phyloP scores from a whole-genome alignment of 192 early-diverging fungal genomes.

The Umbelopsis sp. region DNA sequence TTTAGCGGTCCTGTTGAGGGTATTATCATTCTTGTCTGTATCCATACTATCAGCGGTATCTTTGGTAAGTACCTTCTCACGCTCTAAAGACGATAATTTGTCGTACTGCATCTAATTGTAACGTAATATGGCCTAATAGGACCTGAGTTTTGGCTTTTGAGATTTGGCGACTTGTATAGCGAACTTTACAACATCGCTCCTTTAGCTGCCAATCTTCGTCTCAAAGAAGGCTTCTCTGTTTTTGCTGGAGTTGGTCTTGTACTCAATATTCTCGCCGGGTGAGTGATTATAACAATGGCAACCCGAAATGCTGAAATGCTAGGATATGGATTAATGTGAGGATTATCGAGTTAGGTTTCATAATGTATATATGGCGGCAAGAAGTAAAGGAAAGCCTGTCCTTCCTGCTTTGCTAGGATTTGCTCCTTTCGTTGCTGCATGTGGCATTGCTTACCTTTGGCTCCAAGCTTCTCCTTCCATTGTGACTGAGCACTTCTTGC shows the following conservation, averaged over 20 bases:
- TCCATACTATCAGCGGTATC: slow-evolving; percentile 67
- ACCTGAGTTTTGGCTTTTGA: slow-evolving; percentile 44
- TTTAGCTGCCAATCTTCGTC: slow-evolving; percentile 43
- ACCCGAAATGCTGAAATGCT: too few species aligned
- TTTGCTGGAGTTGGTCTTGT: slow-evolving; percentile 48
- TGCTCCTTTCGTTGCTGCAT: slow-evolving; percentile 61
- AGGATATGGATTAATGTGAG: background rate
- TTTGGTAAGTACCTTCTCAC: slow-evolving; percentile 49
- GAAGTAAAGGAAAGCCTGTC: slow-evolving; percentile 56
- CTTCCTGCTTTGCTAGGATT: slow-evolving; percentile 60
- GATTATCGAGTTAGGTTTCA: slow-evolving; percentile 43
- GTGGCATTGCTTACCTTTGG: slow-evolving; percentile 63
- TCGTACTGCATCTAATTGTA: too few species aligned
- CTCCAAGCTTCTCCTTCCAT: slow-evolving; percentile 66
- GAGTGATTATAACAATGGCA: slow-evolving; percentile 15
- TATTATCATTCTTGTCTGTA: slow-evolving; percentile 64
- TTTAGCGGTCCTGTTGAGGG: slow-evolving; percentile 94
- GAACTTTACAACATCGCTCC: slow-evolving; percentile 32
- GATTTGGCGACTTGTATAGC: slow-evolving; percentile 26
- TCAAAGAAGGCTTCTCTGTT: slow-evolving; percentile 57
- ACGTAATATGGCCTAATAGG: too few species aligned
- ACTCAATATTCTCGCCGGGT: slow-evolving; percentile 63
- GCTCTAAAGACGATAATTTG: background rate
- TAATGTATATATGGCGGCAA: slow-evolving; percentile 62
- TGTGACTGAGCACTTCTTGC: slow-evolving; percentile 64